phyloP scores from a whole-genome alignment of 352 stramenopile species.

The Thalassiosira livingstoniorum region DNA sequence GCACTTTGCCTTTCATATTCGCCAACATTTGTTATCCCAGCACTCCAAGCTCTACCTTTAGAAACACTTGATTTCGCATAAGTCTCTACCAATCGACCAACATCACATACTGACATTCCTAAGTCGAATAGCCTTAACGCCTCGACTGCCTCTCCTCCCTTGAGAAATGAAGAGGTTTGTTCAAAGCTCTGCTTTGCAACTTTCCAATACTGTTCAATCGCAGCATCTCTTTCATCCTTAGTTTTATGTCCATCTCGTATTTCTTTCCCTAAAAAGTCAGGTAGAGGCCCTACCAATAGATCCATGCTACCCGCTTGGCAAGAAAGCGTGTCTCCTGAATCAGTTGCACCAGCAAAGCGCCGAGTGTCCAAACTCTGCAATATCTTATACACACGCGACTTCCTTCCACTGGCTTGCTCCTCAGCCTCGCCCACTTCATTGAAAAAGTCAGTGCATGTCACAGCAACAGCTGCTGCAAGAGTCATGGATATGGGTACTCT shows the following conservation, averaged over 20 bases:
- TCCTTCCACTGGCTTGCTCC: neutral
- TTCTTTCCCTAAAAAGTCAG: conserved; percentile 17
- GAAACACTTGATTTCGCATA: conserved; percentile 3
- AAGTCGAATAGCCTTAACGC: conserved; percentile 18
- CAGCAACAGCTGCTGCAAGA: conserved; percentile 10
- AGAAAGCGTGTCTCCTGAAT: conserved; percentile 13
- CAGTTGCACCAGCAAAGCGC: conserved; percentile 17
- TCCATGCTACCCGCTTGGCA: conserved; percentile 37
- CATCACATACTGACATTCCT: conserved; percentile 23
- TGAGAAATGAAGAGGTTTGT: conserved; percentile 24
- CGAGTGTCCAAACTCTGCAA: conserved; percentile 47
- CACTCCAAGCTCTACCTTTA: conserved; percentile 34
- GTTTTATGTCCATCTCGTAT: neutral
- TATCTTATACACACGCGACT: conserved; percentile 23
- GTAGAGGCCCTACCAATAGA: conserved; percentile 21
- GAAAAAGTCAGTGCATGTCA: conserved; percentile 17
- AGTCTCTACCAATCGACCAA: conserved; percentile 15
- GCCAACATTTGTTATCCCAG: conserved; percentile 44
- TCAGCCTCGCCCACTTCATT: neutral
- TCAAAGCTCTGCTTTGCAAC: conserved; percentile 19
- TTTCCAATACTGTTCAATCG: conserved; percentile 18
- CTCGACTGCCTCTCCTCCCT: conserved; percentile 16
- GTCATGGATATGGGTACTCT: conserved; percentile 21
- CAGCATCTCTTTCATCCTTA: neutral
- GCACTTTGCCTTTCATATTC: conserved; percentile 30